These are phyloP conservation scores for Mortierella sp. DNA, from an alignment of 371 early-diverging fungal genomes.

Conservation along the genomic window DNA sequence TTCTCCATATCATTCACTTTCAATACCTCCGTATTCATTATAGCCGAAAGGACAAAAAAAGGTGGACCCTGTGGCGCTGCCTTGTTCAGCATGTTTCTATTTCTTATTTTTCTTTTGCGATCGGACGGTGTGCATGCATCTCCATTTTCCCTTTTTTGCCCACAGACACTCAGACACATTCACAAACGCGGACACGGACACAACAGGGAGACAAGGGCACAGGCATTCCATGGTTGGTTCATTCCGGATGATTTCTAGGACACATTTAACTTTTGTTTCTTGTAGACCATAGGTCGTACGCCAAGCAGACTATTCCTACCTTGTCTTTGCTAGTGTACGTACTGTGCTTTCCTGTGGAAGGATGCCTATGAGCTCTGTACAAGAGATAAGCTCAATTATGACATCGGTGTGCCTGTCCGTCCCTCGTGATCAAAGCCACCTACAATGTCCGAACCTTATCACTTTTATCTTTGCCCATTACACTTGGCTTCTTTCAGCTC, in stretches of 20 bases:
- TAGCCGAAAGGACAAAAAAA: neutral
- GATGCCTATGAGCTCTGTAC: too few species aligned
- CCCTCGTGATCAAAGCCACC: constrained; percentile 14
- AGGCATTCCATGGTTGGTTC: neutral
- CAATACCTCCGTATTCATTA: neutral
- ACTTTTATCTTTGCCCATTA: neutral
- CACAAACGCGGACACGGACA: neutral
- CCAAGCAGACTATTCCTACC: too few species aligned
- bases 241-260: neutral
- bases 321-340: too few species aligned
- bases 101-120: neutral
- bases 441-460: neutral
- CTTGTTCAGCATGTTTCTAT: too few species aligned
- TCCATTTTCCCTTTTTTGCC: neutral
- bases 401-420: too few species aligned
- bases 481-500: neutral
- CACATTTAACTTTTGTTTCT: neutral
- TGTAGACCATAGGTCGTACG: too few species aligned
- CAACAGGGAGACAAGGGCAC: neutral
- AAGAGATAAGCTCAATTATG: too few species aligned
- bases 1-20: neutral
- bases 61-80: neutral
- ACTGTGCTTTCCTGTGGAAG: too few species aligned
- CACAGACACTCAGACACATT: neutral
- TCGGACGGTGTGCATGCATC: neutral